Conservation (phyloP, 345 rosid genomes). For the Populus ilicifolia region DNA sequence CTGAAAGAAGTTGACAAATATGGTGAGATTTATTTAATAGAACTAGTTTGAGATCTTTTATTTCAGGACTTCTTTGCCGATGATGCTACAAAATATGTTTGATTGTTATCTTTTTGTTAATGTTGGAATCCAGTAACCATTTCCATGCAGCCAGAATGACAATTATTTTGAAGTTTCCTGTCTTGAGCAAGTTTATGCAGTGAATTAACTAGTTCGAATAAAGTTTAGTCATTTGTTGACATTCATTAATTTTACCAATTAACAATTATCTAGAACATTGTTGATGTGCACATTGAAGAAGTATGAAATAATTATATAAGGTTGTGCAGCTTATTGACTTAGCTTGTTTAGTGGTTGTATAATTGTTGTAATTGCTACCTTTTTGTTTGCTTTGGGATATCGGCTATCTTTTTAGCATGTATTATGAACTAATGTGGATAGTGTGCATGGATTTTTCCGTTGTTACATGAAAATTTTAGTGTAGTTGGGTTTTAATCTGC, state of each 20-base stretch:
- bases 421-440: neutral
- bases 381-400: neutral
- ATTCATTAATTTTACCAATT: neutral
- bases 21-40: constrained; percentile 37
- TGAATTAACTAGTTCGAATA: neutral
- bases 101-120: neutral
- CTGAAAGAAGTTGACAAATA: constrained; percentile 82
- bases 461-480: neutral
- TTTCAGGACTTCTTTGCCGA: neutral
- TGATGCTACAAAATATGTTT: neutral
- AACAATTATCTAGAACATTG: neutral
- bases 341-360: neutral
- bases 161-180: neutral
- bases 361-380: neutral
- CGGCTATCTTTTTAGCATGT: neutral
- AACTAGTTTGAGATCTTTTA: neutral
- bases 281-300: neutral
- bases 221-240: neutral
- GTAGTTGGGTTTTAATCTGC: neutral
- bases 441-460: neutral
- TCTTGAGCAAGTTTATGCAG: neutral
- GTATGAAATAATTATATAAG: neutral
- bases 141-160: neutral
- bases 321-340: neutral
- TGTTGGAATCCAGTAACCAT: neutral